Evolutionary conservation across 2,329 filamentous ascomycete genomes (phyloP).

Genomic region (Eurotiales sp.): DNA sequence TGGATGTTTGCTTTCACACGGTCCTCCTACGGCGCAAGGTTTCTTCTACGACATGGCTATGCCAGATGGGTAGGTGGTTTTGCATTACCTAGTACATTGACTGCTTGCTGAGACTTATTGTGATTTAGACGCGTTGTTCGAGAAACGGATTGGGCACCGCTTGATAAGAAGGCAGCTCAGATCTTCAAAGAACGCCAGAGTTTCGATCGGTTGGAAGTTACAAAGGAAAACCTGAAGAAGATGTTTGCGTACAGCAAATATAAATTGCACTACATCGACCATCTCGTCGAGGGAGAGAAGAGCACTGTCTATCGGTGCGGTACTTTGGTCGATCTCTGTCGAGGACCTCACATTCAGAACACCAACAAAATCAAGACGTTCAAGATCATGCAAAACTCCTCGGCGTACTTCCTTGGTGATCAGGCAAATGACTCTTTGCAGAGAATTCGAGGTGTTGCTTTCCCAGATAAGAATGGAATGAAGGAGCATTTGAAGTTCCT

Average conservation of each 20-base stretch:
- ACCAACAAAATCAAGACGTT: constrained; percentile 94
- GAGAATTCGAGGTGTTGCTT: constrained; percentile 93
- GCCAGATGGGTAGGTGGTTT: constrained; percentile 59
- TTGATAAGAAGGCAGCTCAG: constrained; percentile 74
- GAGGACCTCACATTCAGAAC: constrained; percentile 90
- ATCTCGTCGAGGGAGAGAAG: constrained; percentile 85
- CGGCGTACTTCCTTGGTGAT: constrained; percentile 91
- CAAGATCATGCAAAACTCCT: constrained; percentile 82
- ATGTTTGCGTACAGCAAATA: constrained; percentile 99
- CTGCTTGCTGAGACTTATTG: neutral
- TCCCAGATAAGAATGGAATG: constrained; percentile 94
- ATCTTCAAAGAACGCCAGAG: constrained; percentile 96
- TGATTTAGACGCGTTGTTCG: constrained; percentile 58
- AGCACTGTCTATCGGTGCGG: constrained; percentile 95
- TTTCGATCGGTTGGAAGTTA: constrained; percentile 83
- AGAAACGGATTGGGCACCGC: constrained; percentile 73
- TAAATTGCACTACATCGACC: constrained; percentile 95
- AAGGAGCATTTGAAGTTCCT: constrained; percentile 91
- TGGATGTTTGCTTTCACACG: constrained; percentile 88
- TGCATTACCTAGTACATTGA: neutral
- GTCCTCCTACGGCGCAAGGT: constrained; percentile 83
- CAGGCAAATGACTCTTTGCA: constrained; percentile 92
- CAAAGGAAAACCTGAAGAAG: constrained; percentile 85
- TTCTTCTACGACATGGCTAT: constrained; percentile 98
- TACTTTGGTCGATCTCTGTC: constrained; percentile 89